Evolutionary conservation across 2,329 filamentous ascomycete species (phyloP).

Genomic region (Aspergillus fumigatus): DNA sequence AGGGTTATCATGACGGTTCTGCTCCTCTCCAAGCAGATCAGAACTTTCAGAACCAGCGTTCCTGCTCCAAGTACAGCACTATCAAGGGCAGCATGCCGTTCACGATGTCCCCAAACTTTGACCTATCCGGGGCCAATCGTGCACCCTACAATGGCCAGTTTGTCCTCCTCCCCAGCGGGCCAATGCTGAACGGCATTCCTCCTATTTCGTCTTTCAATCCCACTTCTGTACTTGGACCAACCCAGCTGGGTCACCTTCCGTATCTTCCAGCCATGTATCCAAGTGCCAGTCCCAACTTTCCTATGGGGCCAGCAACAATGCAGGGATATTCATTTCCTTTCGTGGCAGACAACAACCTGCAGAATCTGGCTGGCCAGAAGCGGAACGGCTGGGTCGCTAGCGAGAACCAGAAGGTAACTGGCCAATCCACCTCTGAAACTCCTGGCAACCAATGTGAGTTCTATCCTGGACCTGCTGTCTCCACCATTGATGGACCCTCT

Average conservation of each 20-base stretch:
- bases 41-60: slow-evolving; percentile 26
- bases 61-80: slow-evolving; percentile 22
- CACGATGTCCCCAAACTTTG: slow-evolving; percentile 21
- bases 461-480: slow-evolving; percentile 51
- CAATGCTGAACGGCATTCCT: slow-evolving; percentile 29
- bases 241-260: slow-evolving; percentile 30
- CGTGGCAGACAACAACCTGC: slow-evolving; percentile 30
- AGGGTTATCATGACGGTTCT: slow-evolving; percentile 16
- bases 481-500: slow-evolving; percentile 54
- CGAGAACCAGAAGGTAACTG: slow-evolving; percentile 45
- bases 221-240: slow-evolving; percentile 25
- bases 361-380: slow-evolving; percentile 33
- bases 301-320: slow-evolving; percentile 29
- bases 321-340: slow-evolving; percentile 36
- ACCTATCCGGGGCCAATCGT: slow-evolving; percentile 26
- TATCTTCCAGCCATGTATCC: slow-evolving; percentile 38
- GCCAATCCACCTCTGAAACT: slow-evolving; percentile 61
- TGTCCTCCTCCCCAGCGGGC: slow-evolving; percentile 30
- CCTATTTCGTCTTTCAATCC: slow-evolving; percentile 26
- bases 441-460: slow-evolving; percentile 54
- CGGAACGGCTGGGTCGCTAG: slow-evolving; percentile 38
- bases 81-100: slow-evolving; percentile 24
- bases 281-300: slow-evolving; percentile 28
- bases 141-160: slow-evolving; percentile 25
- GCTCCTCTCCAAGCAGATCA: slow-evolving; percentile 23